Evolutionary conservation across 352 stramenopile genomes (phyloP), one percentile per base, ranked within the genome.

Genomic region (Phytophthora melonis): DNA sequence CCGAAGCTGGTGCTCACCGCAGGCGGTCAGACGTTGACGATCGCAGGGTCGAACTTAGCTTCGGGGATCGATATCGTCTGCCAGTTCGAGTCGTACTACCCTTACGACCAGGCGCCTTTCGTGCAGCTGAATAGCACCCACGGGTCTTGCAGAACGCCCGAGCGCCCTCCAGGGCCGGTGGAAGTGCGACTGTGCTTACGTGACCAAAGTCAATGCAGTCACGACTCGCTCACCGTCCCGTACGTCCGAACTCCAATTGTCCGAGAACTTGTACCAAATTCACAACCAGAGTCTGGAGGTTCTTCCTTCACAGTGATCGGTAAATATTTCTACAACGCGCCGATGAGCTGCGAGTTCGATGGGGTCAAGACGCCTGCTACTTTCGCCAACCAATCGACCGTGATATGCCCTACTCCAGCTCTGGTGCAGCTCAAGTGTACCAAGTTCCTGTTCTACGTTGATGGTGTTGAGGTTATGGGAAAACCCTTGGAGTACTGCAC

Each of bases 151-250:
- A 32, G 63, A 27, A 43, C 73, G 1, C 76, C 78, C n/a, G 34
- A 74, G 36, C 78, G 79, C 64, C 19, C 57, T 23, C 68, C 72
- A 0, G 78, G 82, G 1, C 36, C 36, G 18, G 68, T 84, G 3
- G 27, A 77, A 25, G 16, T 90, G 5, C 65, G 63, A 3, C 27
- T 91, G 0, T 89, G 82, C 25, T 18, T 87, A 9, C 57, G 41
- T 16, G 66, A 64, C 16, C 34, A 53, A 18, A 56, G 58, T 27
- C 39, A 66, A 14, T 80, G 74, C 45, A 80, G 74, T 27, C 5
- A 59, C 25, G 30, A 65, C 19, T 72, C 69, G n/a, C 23, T 80
- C 14, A 47, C 19, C 1, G 36, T 80, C 36, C 57, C 36, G 5
- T 78, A 75, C 19, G 36, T 66, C 21, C 64, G n/a, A 25, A 9